A percentile compares a stretch with the other conserved stretches of the same genome.
phyloP scores from a whole-genome alignment of 2,329 filamentous ascomycete species.

The Microascus cirrosus region DNA sequence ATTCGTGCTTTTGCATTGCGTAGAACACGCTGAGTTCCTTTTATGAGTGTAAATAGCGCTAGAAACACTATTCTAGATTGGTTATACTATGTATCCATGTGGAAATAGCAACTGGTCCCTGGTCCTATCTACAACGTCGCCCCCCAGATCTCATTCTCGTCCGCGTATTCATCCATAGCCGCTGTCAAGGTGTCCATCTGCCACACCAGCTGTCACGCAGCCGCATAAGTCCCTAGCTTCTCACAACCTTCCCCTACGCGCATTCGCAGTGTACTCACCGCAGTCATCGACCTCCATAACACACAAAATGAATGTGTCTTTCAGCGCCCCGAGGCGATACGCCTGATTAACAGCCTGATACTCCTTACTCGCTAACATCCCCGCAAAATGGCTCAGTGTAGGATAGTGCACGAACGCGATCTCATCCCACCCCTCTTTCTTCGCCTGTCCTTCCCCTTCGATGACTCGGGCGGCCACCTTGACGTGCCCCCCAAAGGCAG shows the following conservation, averaged over 20 bases:
- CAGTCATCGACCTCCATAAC: conserved; percentile 1
- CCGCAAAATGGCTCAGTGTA: conserved; percentile 47
- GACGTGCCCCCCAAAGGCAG: conserved; percentile 41
- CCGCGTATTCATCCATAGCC: too few species aligned
- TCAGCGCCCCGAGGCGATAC: not conserved
- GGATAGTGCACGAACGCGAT: conserved; percentile 56
- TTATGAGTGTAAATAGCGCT: too few species aligned
- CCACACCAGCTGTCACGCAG: too few species aligned
- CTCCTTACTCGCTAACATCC: conserved; percentile 21
- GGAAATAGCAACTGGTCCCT: too few species aligned
- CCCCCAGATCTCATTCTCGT: too few species aligned
- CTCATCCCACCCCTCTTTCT: conserved; percentile 43
- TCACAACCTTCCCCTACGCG: not conserved
- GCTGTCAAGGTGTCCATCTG: too few species aligned
- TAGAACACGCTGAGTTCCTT: too few species aligned
- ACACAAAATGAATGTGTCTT: conserved; percentile 2
- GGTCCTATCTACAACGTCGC: too few species aligned
- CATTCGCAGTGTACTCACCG: not conserved
- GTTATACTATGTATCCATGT: too few species aligned
- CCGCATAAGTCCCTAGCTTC: too few species aligned
- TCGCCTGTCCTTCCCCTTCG: conserved; percentile 6
- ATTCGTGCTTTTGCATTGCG: too few species aligned
- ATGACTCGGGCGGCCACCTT: conserved; percentile 52
- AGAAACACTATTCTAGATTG: too few species aligned
- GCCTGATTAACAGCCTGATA: conserved; percentile 2